Percentiles rank a stretch among this genome's conserved stretches.
These are phyloP conservation scores for Crithidia fasciculata DNA, from an alignment of 208 protist species.

Conservation along the genomic window DNA sequence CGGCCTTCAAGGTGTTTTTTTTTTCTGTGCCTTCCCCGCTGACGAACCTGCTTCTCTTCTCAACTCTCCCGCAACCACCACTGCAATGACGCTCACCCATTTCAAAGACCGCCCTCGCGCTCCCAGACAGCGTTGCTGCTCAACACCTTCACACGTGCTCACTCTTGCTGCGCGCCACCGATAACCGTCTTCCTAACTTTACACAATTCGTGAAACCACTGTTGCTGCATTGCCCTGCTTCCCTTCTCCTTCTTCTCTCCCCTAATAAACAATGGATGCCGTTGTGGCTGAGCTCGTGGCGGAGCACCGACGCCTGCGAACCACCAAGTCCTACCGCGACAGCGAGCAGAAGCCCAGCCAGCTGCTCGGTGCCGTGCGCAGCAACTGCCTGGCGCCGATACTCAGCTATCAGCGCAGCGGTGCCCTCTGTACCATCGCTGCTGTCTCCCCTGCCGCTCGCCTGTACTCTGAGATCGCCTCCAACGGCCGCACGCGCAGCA, in stretches of 20 bases:
- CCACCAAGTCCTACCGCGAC: not conserved
- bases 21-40: too few relatives aligned
- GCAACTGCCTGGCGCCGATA: conserved; percentile 1
- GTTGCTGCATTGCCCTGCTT: too few relatives aligned
- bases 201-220: too few relatives aligned
- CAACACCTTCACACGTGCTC: too few relatives aligned
- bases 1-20: too few relatives aligned
- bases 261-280: not conserved
- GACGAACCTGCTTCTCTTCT: too few relatives aligned
- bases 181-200: too few relatives aligned
- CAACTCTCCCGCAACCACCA: too few relatives aligned
- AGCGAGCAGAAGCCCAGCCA: conserved; percentile 1
- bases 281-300: conserved; percentile 2
- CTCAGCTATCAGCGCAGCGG: conserved; percentile 4
- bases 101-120: too few relatives aligned
- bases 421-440: not conserved
- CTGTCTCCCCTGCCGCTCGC: not conserved
- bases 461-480: conserved; percentile 6
- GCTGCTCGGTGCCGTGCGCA: not conserved
- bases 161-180: too few relatives aligned
- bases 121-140: too few relatives aligned
- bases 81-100: too few relatives aligned
- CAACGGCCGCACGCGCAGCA: conserved; percentile 1
- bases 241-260: not conserved
- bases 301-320: not conserved